A percentile compares a stretch with the other conserved stretches of the same genome.
Evolutionary conservation across 2,329 filamentous ascomycete genomes (phyloP).

Genomic region (Aspergillus costaricaensis): DNA sequence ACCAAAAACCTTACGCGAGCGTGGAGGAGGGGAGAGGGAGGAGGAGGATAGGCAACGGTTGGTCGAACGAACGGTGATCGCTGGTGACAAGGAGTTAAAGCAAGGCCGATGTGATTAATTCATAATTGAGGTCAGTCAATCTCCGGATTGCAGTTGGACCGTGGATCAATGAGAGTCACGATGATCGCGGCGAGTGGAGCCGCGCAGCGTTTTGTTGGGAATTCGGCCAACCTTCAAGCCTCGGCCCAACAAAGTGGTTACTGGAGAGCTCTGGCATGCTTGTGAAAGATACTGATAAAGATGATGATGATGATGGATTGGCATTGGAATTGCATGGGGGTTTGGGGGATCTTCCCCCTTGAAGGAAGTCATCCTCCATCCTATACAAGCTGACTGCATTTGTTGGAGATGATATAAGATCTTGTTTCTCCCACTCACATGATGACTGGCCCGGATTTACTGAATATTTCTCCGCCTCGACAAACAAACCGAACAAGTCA

Average conservation of each 20-base stretch:
- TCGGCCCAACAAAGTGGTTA: constrained; percentile 17
- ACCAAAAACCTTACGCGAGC: background rate
- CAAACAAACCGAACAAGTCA: no score
- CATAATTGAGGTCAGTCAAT: background rate
- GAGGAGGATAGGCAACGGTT: background rate
- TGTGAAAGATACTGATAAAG: constrained; percentile 3
- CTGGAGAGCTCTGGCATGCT: constrained; percentile 4
- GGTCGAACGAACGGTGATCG: background rate
- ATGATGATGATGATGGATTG: no score
- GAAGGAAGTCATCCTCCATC: no score
- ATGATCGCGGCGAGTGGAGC: constrained; percentile 14
- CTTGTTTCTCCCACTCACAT: background rate
- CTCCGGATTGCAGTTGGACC: background rate
- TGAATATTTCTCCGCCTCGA: background rate
- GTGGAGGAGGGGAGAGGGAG: background rate
- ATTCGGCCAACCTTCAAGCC: constrained; percentile 11
- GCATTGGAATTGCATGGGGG: background rate
- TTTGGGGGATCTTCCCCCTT: no score
- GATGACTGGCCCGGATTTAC: background rate
- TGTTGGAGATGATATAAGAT: no score
- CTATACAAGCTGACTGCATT: no score
- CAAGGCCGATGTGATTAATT: constrained; percentile 1
- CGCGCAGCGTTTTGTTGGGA: constrained; percentile 21
- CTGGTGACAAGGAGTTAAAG: background rate
- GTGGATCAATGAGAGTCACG: constrained; percentile 7